phyloP scores from a whole-genome alignment of 352 stramenopile species.

The Globisporangium nodosum region DNA sequence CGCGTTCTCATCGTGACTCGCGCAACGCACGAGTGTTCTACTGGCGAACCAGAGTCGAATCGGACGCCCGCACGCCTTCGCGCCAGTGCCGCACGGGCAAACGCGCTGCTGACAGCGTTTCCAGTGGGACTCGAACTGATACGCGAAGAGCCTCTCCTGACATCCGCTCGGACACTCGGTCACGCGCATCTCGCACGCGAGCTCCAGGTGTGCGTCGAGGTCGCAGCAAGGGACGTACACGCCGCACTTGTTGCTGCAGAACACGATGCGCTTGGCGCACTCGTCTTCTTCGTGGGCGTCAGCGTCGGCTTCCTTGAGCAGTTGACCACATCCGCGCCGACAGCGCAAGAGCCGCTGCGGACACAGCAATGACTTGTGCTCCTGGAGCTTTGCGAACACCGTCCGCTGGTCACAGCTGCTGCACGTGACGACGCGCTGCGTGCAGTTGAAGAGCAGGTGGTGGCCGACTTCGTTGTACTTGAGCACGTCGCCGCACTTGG shows the following conservation, averaged over 20 bases:
- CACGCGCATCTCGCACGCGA: conserved; percentile 49
- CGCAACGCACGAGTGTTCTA: conserved; percentile 37
- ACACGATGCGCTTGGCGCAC: conserved; percentile 37
- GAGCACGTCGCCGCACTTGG: conserved; percentile 35
- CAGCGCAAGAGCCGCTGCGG: conserved; percentile 44
- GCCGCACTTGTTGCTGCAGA: conserved; percentile 55
- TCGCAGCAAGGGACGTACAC: conserved; percentile 23
- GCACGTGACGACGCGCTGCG: conserved; percentile 40
- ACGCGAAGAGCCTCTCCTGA: conserved; percentile 46
- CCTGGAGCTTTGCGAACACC: conserved; percentile 22
- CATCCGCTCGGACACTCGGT: conserved; percentile 59
- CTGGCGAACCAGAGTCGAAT: conserved; percentile 53
- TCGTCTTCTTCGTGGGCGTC: conserved; percentile 38
- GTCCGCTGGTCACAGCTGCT: conserved; percentile 38
- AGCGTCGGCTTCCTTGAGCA: conserved; percentile 31
- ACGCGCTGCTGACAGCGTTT: conserved; percentile 60
- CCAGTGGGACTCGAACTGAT: conserved; percentile 54
- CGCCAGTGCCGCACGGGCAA: conserved; percentile 47
- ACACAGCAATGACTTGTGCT: conserved; percentile 49
- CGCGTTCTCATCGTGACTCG: conserved; percentile 40
- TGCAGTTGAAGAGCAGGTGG: conserved; percentile 53
- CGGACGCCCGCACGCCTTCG: conserved; percentile 42
- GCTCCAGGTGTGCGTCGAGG: conserved; percentile 35
- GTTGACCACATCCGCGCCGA: conserved; percentile 41
- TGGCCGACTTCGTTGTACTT: conserved; percentile 46